phyloP scores from a whole-genome alignment of 768 basidiomycete genomes.

The Podaxis carcinomalis region DNA sequence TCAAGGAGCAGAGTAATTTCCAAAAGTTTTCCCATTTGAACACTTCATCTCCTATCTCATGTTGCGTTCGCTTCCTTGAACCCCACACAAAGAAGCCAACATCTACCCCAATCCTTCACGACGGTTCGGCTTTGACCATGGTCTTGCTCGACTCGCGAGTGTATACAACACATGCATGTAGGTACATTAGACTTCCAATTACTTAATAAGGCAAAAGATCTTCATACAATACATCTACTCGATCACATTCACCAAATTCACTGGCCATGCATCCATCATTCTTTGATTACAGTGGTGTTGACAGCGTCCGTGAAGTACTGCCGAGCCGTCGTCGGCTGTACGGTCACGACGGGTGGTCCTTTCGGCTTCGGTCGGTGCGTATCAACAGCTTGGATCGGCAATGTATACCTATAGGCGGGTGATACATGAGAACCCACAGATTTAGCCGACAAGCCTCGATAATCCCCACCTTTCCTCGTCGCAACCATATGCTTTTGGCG shows the following conservation, averaged over 20 bases:
- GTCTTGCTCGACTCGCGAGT: no score
- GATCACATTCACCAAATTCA: not conserved
- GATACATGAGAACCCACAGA: not conserved
- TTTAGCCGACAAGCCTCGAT: not conserved
- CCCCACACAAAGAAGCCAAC: no score
- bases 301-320: conserved; percentile 36
- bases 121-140: no score
- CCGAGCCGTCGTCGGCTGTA: conserved; percentile 32
- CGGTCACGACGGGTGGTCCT: conserved; percentile 24
- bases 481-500: conserved; percentile 97
- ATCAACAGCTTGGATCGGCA: conserved; percentile 92
- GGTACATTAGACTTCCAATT: no score
- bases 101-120: no score
- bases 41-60: no score
- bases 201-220: not conserved
- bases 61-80: no score
- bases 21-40: no score
- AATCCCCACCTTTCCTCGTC: conserved; percentile 85
- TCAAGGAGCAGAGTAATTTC: no score
- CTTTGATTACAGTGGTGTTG: not conserved
- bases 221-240: not conserved
- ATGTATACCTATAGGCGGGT: conserved; percentile 55
- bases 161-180: no score
- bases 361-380: conserved; percentile 76
- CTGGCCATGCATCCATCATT: not conserved